These are phyloP conservation scores for Telfairia occidentalis DNA, from an alignment of 331 rosid species.

Conservation along the genomic window DNA sequence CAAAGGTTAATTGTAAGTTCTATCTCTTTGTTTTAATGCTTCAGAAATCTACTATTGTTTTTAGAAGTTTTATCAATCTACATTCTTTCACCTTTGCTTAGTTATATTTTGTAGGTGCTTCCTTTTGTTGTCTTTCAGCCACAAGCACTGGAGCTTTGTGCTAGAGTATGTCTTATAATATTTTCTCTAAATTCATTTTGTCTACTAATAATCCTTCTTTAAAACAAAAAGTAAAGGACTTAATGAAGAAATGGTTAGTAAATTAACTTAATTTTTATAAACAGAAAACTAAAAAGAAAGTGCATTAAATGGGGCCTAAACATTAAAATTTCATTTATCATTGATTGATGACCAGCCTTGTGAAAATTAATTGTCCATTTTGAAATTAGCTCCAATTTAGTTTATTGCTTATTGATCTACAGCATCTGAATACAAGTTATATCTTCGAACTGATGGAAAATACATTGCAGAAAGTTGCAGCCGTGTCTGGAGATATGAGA, in stretches of 20 bases:
- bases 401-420: neutral
- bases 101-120: slow-evolving; percentile 35
- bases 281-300: neutral
- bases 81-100: neutral
- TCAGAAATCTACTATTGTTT: neutral
- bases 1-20: slow-evolving; percentile 62
- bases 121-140: slow-evolving; percentile 60
- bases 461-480: slow-evolving; percentile 75
- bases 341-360: neutral
- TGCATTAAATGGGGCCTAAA: neutral
- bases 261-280: too few species aligned
- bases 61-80: neutral
- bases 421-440: neutral
- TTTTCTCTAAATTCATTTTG: neutral
- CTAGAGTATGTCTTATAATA: slow-evolving; percentile 39
- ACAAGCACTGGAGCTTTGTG: slow-evolving; percentile 84
- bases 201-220: neutral
- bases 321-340: neutral
- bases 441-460: neutral
- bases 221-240: too few species aligned
- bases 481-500: slow-evolving; percentile 93
- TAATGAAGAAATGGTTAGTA: too few species aligned
- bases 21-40: neutral
- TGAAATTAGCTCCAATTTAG: neutral
- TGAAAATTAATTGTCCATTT: neutral